These are phyloP conservation scores for Berkeleyomyces rouxiae DNA, from an alignment of 2,329 filamentous ascomycete species.

Conservation along the genomic window DNA sequence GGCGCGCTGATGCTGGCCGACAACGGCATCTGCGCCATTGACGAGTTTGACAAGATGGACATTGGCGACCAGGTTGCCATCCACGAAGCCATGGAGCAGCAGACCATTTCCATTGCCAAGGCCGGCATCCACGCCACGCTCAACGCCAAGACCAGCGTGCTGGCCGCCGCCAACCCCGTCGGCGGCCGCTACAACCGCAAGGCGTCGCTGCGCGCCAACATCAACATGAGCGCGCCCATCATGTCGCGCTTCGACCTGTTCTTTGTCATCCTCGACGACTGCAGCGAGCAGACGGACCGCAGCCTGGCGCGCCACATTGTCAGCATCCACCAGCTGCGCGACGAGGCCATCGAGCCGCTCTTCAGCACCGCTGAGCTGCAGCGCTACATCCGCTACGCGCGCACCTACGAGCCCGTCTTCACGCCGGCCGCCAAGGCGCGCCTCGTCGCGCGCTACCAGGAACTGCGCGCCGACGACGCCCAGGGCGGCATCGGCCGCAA, in stretches of 20 bases:
- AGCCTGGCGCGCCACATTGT: slow-evolving; percentile 92
- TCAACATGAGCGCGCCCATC: slow-evolving; percentile 97
- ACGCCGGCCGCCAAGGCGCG: slow-evolving; percentile 70
- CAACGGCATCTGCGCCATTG: slow-evolving; percentile 94
- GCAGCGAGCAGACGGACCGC: slow-evolving; percentile 78
- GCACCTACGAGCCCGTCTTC: slow-evolving; percentile 87
- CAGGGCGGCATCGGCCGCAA: slow-evolving; percentile 89
- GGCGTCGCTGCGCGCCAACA: slow-evolving; percentile 78
- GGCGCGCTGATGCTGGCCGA: slow-evolving; percentile 95
- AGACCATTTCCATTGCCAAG: slow-evolving; percentile 97
- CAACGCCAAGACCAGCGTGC: slow-evolving; percentile 86
- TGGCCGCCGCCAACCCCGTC: slow-evolving; percentile 91
- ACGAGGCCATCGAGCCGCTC: slow-evolving; percentile 80
- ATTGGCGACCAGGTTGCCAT: slow-evolving; percentile 94
- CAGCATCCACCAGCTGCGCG: slow-evolving; percentile 77
- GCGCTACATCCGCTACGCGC: slow-evolving; percentile 89
- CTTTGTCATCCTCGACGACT: slow-evolving; percentile 94
- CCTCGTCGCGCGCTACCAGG: slow-evolving; percentile 87
- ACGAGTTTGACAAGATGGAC: slow-evolving; percentile 99
- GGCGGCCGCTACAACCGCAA: slow-evolving; percentile 96
- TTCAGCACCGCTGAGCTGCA: slow-evolving; percentile 94
- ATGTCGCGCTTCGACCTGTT: slow-evolving; percentile 99
- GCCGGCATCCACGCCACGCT: slow-evolving; percentile 95
- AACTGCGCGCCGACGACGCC: slow-evolving; percentile 79
- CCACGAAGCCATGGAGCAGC: slow-evolving; percentile 99